Evolutionary conservation across 345 rosid genomes (phyloP).

Genomic region (Mercurialis annua): DNA sequence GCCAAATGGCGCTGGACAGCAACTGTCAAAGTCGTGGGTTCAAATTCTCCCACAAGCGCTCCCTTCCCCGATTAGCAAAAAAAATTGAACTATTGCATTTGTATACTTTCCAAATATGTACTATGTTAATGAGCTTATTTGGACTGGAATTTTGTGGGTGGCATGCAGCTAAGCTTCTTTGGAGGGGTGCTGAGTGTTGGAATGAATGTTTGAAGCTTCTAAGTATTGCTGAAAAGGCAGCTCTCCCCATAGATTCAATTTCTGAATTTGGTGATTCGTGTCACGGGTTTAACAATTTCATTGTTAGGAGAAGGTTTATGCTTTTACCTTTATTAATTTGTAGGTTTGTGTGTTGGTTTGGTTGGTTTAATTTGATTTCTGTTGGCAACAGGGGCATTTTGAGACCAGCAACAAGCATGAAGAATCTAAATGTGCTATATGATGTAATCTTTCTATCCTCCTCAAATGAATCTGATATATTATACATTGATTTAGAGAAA

Average conservation of each 20-base stretch:
- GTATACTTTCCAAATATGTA: no score
- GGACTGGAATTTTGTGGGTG: slow-evolving; percentile 3
- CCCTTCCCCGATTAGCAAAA: no score
- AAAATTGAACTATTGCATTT: neutral
- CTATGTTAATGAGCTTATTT: neutral
- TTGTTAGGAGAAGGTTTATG: slow-evolving; percentile 74
- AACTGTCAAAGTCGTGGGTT: no score
- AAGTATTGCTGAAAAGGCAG: slow-evolving; percentile 56
- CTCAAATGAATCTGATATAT: slow-evolving; percentile 14
- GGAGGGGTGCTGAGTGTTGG: slow-evolving; percentile 92
- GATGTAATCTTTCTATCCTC: slow-evolving; percentile 45
- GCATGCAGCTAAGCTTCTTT: slow-evolving; percentile 79
- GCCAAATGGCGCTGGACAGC: no score
- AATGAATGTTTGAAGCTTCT: slow-evolving; percentile 66
- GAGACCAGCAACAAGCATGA: slow-evolving; percentile 75
- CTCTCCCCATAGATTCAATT: slow-evolving; percentile 28
- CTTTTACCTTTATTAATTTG: neutral
- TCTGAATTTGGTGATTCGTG: slow-evolving; percentile 24
- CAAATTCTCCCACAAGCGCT: no score
- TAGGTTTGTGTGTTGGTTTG: neutral
- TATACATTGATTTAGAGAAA: slow-evolving; percentile 10
- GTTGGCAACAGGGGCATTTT: slow-evolving; percentile 66
- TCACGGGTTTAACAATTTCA: slow-evolving; percentile 28
- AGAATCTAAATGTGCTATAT: slow-evolving; percentile 49
- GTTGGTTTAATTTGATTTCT: slow-evolving; percentile 2